Percentiles rank a stretch among this genome's conserved stretches.
These are phyloP conservation scores for Parachlorella kessleri DNA, from an alignment of 139 green algal genomes.

Conservation along the genomic window DNA sequence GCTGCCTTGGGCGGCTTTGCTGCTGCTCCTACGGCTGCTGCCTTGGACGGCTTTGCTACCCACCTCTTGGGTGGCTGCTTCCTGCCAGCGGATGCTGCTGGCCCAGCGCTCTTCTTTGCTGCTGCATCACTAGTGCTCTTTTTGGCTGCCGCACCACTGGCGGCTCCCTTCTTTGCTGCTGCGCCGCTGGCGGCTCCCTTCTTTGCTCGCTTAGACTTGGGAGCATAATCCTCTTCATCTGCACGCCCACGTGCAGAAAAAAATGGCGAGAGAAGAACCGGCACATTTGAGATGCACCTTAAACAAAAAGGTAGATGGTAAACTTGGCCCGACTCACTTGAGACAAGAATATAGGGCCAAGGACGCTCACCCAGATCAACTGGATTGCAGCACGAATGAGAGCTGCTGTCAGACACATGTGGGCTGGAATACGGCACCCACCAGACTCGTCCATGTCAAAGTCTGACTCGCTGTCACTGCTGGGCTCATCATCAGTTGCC, in stretches of 20 bases:
- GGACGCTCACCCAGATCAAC: too few relatives aligned
- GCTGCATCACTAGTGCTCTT: background rate
- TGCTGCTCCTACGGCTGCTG: background rate
- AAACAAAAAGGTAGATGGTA: background rate
- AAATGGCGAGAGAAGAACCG: background rate
- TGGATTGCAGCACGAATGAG: too few relatives aligned
- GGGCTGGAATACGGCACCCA: too few relatives aligned
- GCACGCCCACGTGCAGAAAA: background rate
- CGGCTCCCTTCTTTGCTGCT: background rate
- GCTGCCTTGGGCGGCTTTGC: background rate
- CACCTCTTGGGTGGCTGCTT: background rate
- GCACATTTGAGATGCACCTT: background rate
- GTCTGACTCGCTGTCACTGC: background rate
- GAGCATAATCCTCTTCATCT: background rate
- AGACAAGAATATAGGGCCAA: too few relatives aligned
- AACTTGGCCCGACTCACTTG: too few relatives aligned
- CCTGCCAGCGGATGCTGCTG: background rate
- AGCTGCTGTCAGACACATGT: too few relatives aligned
- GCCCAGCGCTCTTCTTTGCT: conserved; percentile 2
- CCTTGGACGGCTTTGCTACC: too few relatives aligned
- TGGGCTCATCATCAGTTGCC: background rate
- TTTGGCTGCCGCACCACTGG: background rate
- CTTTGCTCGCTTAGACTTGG: background rate
- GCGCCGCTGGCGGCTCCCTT: background rate
- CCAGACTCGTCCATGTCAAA: background rate